Base-by-base conservation (phyloP, 2,329 filamentous ascomycete genomes). In the Aspergillus fructus region DNA sequence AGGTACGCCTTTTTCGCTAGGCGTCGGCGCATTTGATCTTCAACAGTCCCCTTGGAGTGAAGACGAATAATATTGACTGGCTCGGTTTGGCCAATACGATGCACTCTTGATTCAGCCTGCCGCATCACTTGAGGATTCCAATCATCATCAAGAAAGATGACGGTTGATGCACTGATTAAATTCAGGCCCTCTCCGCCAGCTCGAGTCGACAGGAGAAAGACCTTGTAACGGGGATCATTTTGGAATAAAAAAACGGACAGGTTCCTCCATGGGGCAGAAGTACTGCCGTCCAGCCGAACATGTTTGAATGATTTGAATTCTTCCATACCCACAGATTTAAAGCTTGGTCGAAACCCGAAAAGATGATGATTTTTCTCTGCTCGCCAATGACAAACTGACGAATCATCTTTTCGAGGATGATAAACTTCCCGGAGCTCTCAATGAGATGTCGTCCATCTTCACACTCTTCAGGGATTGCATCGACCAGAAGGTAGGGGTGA, bases 1-100 rank as follows among this genome's bases (percentile, higher is more conserved):
- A 87, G 73, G 59, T 86, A 86, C 0, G 86, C 72, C 69, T 87
- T 87, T 74, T 87, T 87, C 6, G 78, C 75, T n/a, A 85, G 81
- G 1, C 82, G 73, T 0, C 81, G 77, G 67, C 82, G 76, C 80
- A 85, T 85, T 56, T 85, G 83, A 59, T 83, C 81, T 59, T 85
- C 83, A 0, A 85, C 80, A 0, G 83, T 85, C 1, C 83, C 83
- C 53, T 79, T 79, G 0, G 83, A 81, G 59, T 81, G 82, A 0
- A 85, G 70, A 61, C 83, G 83, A 68, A 84, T 84, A 7, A 85
- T 74, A 0, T 79, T 82, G 0, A 84, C 82, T 13, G 79, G 77
- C 53, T 79, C 74, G 0, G 75, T 82, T 64, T 85, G 82, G 0
- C 82, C 82, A 40, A 84, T 83, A 2, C 82, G 74, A 56, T 84